phyloP scores from a whole-genome alignment of 495 filamentous ascomycete genomes.

The Entonaema liquescens region DNA sequence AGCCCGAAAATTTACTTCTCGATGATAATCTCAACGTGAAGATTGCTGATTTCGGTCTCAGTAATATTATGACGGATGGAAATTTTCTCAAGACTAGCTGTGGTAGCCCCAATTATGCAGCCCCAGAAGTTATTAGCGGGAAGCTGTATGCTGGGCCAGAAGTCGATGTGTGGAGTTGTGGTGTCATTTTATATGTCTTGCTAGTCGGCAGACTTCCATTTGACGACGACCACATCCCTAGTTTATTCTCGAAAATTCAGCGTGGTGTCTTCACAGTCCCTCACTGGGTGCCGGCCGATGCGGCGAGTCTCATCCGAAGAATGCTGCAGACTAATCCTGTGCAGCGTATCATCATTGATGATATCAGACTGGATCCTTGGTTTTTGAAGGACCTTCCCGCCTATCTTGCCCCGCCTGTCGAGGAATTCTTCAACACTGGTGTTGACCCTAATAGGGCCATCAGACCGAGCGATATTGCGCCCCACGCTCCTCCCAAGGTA shows the following conservation, averaged over 20 bases:
- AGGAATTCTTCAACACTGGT: conserved; percentile 93
- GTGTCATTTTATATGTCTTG: conserved; percentile 96
- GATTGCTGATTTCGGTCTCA: conserved; percentile 97
- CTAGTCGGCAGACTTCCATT: conserved; percentile 92
- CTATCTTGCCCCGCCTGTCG: conserved; percentile 88
- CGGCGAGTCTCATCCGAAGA: conserved; percentile 82
- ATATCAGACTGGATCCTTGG: conserved; percentile 95
- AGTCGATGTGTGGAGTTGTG: conserved; percentile 99
- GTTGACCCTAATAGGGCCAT: conserved; percentile 90
- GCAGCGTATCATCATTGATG: conserved; percentile 89
- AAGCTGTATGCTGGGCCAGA: conserved; percentile 98
- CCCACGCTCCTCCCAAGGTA: conserved; percentile 76
- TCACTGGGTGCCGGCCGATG: conserved; percentile 84
- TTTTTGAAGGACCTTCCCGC: conserved; percentile 84
- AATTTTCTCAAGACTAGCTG: conserved; percentile 99
- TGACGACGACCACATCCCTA: conserved; percentile 87
- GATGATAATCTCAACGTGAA: conserved; percentile 96
- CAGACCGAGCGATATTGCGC: conserved; percentile 77
- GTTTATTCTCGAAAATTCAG: conserved; percentile 59
- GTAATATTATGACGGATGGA: conserved; percentile 99
- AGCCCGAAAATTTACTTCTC: conserved; percentile 95
- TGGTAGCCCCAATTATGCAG: conserved; percentile 97
- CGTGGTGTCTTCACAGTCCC: conserved; percentile 86
- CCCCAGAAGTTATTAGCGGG: conserved; percentile 95
- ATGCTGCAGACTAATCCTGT: conserved; percentile 97